Percentiles rank a stretch among this genome's conserved stretches.
Conservation (phyloP, 1,139 yeast genomes). For the Protomyces macrosporus region DNA sequence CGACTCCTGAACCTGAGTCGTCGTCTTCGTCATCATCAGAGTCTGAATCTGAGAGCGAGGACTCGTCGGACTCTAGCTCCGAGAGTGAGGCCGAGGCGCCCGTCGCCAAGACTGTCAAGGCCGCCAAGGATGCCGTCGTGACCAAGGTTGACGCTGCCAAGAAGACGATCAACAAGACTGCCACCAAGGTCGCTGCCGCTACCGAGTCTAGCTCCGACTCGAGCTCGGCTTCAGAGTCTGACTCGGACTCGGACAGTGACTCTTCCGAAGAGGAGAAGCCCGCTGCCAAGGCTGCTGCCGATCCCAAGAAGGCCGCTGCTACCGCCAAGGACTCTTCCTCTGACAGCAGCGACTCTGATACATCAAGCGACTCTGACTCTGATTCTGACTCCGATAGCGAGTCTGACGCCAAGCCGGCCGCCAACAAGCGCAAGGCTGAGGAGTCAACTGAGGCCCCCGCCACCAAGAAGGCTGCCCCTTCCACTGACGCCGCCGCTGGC, state of each 20-base stretch:
- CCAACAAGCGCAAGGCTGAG: constrained; percentile 35
- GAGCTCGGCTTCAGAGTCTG: constrained; percentile 39
- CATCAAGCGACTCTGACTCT: constrained; percentile 8
- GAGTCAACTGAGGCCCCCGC: constrained; percentile 36
- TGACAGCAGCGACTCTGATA: constrained; percentile 1
- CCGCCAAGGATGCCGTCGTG: constrained; percentile 29
- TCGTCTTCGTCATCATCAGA: constrained; percentile 10
- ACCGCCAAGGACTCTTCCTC: constrained; percentile 15
- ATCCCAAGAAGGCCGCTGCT: not conserved
- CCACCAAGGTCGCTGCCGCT: constrained; percentile 31
- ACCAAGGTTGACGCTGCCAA: constrained; percentile 32
- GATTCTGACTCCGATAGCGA: constrained; percentile 34
- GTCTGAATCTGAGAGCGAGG: constrained; percentile 20
- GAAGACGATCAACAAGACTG: constrained; percentile 30
- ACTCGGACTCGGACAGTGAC: constrained; percentile 34
- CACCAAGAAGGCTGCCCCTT: constrained; percentile 31
- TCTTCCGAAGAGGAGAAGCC: not conserved
- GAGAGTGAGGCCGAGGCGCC: constrained; percentile 38
- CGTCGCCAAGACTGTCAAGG: constrained; percentile 36
- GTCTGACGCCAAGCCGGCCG: constrained; percentile 28
- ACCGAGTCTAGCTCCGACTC: constrained; percentile 7
- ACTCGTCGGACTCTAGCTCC: constrained; percentile 27
- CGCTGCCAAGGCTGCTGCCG: constrained; percentile 1
- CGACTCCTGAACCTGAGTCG: constrained; percentile 23
- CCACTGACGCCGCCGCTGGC: constrained; percentile 14